A percentile compares a stretch with the other conserved stretches of the same genome.
phyloP scores from a whole-genome alignment of 192 early-diverging fungal species.

The Backusella australiensis region DNA sequence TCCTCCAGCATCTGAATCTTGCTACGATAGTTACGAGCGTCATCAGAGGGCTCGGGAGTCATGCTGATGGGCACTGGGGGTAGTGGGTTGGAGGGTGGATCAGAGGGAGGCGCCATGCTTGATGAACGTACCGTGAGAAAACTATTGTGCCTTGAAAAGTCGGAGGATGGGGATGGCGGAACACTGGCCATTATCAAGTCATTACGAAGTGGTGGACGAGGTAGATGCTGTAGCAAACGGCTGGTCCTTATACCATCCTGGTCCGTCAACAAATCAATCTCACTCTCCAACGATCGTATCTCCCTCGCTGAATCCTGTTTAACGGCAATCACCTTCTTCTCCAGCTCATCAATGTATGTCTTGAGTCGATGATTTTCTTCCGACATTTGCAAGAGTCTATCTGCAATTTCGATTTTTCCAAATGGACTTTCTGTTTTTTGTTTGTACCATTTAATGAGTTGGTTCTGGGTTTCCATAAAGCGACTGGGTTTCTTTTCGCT shows the following conservation, averaged over 20 bases:
- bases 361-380: background rate
- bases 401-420: background rate
- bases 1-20: background rate
- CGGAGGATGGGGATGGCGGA: background rate
- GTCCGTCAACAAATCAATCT: background rate
- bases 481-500: background rate
- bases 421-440: background rate
- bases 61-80: background rate
- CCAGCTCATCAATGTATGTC: background rate
- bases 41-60: background rate
- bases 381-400: background rate
- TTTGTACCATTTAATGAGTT: background rate
- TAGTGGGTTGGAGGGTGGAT: constrained; percentile 5
- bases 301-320: background rate
- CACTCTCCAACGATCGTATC: background rate
- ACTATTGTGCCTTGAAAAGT: background rate
- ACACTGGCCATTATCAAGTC: background rate
- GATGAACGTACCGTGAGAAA: background rate
- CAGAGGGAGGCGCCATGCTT: background rate
- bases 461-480: background rate
- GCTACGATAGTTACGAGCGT: background rate
- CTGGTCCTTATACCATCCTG: background rate
- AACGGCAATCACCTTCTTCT: background rate
- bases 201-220: background rate
- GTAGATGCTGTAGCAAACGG: background rate